phyloP scores from a whole-genome alignment of 306 rosid genomes.

The Rosa rugosa region DNA sequence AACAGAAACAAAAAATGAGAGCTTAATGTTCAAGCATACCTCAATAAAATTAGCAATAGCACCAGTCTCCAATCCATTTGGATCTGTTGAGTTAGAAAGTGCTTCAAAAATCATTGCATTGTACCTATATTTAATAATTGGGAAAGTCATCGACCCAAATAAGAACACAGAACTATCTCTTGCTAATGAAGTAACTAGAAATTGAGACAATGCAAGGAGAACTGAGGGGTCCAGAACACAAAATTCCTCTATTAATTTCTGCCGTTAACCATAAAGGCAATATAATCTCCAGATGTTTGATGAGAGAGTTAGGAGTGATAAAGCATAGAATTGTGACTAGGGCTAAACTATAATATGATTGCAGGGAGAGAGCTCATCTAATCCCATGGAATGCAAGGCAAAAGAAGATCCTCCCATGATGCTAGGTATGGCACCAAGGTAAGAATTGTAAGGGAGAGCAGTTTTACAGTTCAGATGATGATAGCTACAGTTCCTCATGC shows the following conservation, averaged over 20 bases:
- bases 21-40: constrained; percentile 20
- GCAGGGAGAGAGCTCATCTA: neutral
- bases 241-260: neutral
- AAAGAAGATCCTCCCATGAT: neutral
- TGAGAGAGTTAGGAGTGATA: neutral
- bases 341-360: neutral
- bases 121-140: constrained; percentile 19
- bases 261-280: neutral
- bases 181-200: neutral
- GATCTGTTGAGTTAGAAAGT: constrained; percentile 27
- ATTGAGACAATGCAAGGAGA: neutral
- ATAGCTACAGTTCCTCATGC: constrained; percentile 3
- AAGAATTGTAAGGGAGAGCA: neutral
- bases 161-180: neutral
- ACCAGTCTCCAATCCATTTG: constrained; percentile 39
- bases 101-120: constrained; percentile 42
- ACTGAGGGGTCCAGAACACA: neutral
- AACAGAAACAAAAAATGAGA: neutral
- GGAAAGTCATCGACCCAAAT: neutral
- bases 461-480: neutral
- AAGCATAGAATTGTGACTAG: neutral
- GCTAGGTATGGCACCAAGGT: neutral
- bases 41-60: constrained; percentile 40
- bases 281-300: neutral
- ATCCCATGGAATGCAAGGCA: constrained; percentile 12